Evolutionary conservation across 2,329 filamentous ascomycete species (phyloP).

Genomic region (Nemania sp.): DNA sequence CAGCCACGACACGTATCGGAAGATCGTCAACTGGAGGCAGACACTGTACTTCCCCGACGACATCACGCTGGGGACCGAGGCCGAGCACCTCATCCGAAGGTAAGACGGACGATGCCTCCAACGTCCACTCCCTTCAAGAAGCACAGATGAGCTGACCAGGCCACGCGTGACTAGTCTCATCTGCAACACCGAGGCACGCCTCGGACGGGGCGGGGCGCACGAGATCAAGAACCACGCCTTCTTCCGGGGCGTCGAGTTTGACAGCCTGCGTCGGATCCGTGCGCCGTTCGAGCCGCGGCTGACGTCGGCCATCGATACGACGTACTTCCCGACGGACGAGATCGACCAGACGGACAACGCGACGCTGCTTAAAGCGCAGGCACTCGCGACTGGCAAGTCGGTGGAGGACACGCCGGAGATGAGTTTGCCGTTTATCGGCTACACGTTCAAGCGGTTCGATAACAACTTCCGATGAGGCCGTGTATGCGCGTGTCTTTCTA

Average conservation of each 20-base stretch:
- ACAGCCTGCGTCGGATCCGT: conserved; percentile 86
- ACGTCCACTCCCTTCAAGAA: not conserved
- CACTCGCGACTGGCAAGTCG: conserved; percentile 67
- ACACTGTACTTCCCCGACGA: conserved; percentile 97
- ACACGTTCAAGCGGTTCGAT: conserved; percentile 96
- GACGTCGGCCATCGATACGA: conserved; percentile 91
- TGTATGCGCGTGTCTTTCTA: not conserved
- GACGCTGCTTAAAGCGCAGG: conserved; percentile 82
- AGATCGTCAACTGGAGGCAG: conserved; percentile 98
- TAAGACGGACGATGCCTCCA: conserved; percentile 49
- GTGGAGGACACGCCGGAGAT: conserved; percentile 87
- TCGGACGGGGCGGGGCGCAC: conserved; percentile 82
- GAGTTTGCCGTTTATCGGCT: conserved; percentile 93
- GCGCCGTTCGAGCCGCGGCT: conserved; percentile 96
- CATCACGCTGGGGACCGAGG: conserved; percentile 83
- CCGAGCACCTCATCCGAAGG: conserved; percentile 91
- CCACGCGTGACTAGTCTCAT: conserved; percentile 68
- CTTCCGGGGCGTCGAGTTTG: conserved; percentile 96
- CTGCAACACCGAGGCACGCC: conserved; percentile 89
- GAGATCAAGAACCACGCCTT: conserved; percentile 95
- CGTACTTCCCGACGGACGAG: conserved; percentile 98
- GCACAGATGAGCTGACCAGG: conserved; percentile 2
- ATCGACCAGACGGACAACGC: conserved; percentile 96
- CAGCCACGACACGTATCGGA: conserved; percentile 95
- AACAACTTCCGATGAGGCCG: conserved; percentile 64